A percentile compares a stretch with the other conserved stretches of the same genome.
Evolutionary conservation across 805 yeast species (phyloP).

Genomic region (Metschnikowia lachancei): DNA sequence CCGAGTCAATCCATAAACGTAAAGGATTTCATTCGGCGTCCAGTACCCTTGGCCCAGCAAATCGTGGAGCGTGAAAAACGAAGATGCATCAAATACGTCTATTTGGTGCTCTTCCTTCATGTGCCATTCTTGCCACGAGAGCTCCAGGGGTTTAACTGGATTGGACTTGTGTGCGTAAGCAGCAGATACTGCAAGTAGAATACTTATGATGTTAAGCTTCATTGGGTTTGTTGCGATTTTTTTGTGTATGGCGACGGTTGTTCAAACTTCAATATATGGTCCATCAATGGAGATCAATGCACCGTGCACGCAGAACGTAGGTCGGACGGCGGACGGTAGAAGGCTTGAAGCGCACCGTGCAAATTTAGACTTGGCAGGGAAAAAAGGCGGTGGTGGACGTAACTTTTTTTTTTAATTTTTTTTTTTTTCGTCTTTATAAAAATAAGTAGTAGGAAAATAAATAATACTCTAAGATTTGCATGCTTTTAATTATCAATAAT

Average conservation of each 20-base stretch:
- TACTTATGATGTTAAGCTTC: not conserved
- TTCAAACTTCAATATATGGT: too few species aligned
- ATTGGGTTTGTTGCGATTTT: not conserved
- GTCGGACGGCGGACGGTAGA: too few species aligned
- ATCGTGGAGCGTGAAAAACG: conserved; percentile 83
- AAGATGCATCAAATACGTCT: conserved; percentile 67
- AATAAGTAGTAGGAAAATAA: too few species aligned
- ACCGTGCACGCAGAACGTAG: too few species aligned
- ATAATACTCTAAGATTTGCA: too few species aligned
- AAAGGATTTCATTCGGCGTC: conserved; percentile 61
- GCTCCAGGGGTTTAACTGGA: conserved; percentile 29
- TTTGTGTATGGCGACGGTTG: not conserved
- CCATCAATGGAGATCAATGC: too few species aligned
- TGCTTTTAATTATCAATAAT: too few species aligned
- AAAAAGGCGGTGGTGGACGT: too few species aligned
- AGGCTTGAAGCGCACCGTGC: too few species aligned
- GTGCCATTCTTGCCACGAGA: conserved; percentile 83
- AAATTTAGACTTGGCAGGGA: too few species aligned
- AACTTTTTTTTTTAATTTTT: too few species aligned
- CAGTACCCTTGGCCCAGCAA: conserved; percentile 55
- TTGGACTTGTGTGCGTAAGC: conserved; percentile 12
- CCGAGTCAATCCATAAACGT: conserved; percentile 76
- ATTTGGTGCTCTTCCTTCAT: conserved; percentile 86
- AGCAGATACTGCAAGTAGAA: not conserved
- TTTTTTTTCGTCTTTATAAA: too few species aligned